Evolutionary conservation across 805 yeast genomes (phyloP), one percentile per base, ranked within the genome.

Genomic region (Monosporozyma unispora): DNA sequence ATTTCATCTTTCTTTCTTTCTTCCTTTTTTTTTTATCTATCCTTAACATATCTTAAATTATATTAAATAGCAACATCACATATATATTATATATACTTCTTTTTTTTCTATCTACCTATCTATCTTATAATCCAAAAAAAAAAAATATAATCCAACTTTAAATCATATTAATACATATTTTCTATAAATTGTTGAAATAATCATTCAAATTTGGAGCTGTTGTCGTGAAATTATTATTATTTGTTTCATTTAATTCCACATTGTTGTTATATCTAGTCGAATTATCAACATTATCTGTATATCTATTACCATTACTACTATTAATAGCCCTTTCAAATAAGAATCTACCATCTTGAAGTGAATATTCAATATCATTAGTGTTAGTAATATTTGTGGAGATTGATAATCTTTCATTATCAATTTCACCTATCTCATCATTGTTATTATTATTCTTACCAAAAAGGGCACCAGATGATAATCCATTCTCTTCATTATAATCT

Each of bases 331-430:
- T 59, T 47, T 65, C 66, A 42, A 57, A 65, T 14, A 65, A 40
- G 45, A 59, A 59, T 48, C 62, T 56, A 23, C 69, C 69, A 52
- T 65, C 69, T 52, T 63, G 66, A 48, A 65, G 47, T 12, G 66
- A 64, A 50, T 61, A 65, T 40, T 63, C 62, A 37, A 63, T 63
- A 49, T 64, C 68, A 51, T 76, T 75, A 55, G 79, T 84, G 33
- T 31, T 31, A 29, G 3, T 31, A 31, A 1, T 31, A 31, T 31
- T 31, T 12, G 39, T 35, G 2, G 39, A 35, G 9, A 71, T 65
- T 14, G 60, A 52, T n/a, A 58, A 54, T 9, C 61, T 53, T 22
- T 49, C 51, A 11, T 44, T n/a, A 37, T 45, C 44, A 8, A 43
- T 16, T 7, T 35, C 41, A 19, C 37, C 47, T 7, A 41, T 40